Conservation (phyloP, 345 rosid species). For the Lepidium africanum region DNA sequence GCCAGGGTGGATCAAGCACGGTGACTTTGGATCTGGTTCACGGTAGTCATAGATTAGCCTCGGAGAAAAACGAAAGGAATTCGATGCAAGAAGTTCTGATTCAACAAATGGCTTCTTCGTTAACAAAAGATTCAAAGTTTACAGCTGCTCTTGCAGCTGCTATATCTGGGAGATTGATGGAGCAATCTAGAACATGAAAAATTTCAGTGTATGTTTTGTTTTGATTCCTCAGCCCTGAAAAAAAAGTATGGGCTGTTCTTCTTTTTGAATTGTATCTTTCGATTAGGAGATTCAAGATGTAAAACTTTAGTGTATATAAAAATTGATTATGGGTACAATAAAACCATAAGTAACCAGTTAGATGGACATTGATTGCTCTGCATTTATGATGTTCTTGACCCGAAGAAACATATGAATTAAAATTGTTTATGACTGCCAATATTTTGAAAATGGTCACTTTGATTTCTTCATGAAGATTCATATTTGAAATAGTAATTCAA, state of each 20-base stretch:
- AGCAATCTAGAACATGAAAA: constrained; percentile 28
- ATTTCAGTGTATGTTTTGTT: not conserved
- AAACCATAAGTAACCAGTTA: not conserved
- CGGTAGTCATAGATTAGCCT: constrained; percentile 12
- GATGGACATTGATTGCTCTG: not conserved
- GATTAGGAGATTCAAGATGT: constrained; percentile 3
- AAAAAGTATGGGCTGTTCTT: not conserved
- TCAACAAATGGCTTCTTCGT: constrained; percentile 71
- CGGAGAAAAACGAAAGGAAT: constrained; percentile 31
- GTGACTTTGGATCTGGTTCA: constrained; percentile 33
- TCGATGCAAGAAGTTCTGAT: constrained; percentile 44
- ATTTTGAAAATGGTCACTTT: not conserved
- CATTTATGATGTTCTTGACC: not conserved
- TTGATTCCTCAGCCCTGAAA: not conserved
- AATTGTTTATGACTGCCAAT: not conserved
- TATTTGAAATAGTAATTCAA: not conserved
- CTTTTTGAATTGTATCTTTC: not conserved
- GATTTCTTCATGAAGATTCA: no score
- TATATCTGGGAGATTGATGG: constrained; percentile 56
- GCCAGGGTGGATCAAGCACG: constrained; percentile 12
- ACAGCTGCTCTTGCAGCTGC: constrained; percentile 75
- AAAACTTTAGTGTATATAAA: constrained; percentile 17
- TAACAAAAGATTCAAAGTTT: constrained; percentile 72
- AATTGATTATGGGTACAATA: not conserved
- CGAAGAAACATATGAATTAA: not conserved